These are phyloP conservation scores for Diplodia intermedia DNA, from an alignment of 2,329 filamentous ascomycete species.

Conservation along the genomic window DNA sequence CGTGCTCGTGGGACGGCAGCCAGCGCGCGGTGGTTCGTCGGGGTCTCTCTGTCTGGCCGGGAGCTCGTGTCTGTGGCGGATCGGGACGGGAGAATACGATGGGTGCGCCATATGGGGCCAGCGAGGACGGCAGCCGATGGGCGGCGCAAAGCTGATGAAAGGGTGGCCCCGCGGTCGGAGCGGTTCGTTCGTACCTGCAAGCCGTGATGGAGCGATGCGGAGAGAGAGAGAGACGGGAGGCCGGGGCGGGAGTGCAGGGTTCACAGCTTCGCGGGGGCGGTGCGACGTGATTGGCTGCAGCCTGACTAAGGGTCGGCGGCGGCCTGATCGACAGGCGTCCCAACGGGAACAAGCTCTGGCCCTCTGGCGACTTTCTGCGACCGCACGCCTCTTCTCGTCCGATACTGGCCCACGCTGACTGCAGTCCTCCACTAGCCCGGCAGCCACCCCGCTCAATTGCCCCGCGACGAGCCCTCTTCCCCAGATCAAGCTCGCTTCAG, in stretches of 20 bases:
- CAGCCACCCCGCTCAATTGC: conserved; percentile 13
- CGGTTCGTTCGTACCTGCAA: conserved; percentile 1
- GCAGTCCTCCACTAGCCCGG: conserved; percentile 21
- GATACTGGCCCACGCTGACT: conserved; percentile 21
- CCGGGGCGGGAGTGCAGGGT: background rate
- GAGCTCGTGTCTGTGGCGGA: conserved; percentile 3
- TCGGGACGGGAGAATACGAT: conserved; percentile 23
- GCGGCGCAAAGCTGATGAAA: conserved; percentile 1
- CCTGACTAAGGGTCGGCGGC: conserved; percentile 17
- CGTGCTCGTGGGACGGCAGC: background rate
- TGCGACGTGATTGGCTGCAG: background rate
- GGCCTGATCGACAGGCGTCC: conserved; percentile 19
- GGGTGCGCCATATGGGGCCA: background rate
- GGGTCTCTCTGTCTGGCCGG: background rate
- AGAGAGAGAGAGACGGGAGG: conserved; percentile 3
- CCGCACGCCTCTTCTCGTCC: conserved; percentile 21
- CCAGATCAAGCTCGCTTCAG: conserved; percentile 7
- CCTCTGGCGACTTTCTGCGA: conserved; percentile 1
- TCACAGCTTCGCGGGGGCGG: background rate
- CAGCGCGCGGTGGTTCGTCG: background rate
- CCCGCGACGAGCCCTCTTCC: background rate
- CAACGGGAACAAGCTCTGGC: conserved; percentile 21
- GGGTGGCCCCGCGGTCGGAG: background rate
- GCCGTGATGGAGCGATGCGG: conserved; percentile 13
- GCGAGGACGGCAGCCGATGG: background rate